Percentiles rank a stretch among this genome's conserved stretches.
Evolutionary conservation across 2,329 filamentous ascomycete species (phyloP).

Genomic region (Neonectria punicea): DNA sequence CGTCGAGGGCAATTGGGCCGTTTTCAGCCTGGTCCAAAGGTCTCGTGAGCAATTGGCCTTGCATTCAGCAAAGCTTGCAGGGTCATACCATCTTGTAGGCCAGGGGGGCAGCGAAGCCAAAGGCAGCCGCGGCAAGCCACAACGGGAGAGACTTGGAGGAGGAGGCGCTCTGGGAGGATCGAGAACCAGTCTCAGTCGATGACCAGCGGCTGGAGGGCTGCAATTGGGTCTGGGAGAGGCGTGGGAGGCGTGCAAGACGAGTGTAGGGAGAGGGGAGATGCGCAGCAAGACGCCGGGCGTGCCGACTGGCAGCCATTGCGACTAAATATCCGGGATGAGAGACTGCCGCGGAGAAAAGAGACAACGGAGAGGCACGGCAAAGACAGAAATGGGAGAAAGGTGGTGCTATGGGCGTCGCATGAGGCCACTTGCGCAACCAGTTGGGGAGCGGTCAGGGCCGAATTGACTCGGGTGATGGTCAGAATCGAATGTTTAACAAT

Average conservation of each 20-base stretch:
- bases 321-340: conserved; percentile 34
- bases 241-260: conserved; percentile 37
- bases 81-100: conserved; percentile 68
- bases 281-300: conserved; percentile 45
- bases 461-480: conserved; percentile 41
- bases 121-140: conserved; percentile 53
- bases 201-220: conserved; percentile 38
- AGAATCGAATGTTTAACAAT: conserved; percentile 46
- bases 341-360: conserved; percentile 1
- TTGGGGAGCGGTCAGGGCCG: conserved; percentile 38
- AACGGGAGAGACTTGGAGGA: conserved; percentile 35
- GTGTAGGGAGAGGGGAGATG: conserved; percentile 42
- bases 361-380: conserved; percentile 18
- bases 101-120: conserved; percentile 63
- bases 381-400: conserved; percentile 32
- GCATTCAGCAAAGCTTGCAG: background rate
- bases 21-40: conserved; percentile 50
- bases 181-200: conserved; percentile 38
- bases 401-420: conserved; percentile 35
- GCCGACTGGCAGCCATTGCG: conserved; percentile 47
- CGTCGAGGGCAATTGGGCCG: conserved; percentile 63
- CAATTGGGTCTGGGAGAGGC: conserved; percentile 42
- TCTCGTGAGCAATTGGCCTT: conserved; percentile 29
- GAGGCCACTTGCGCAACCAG: conserved; percentile 37
- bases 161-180: conserved; percentile 33